Evolutionary conservation across 2,329 filamentous ascomycete species (phyloP).

Genomic region (Corynespora cassiicola): DNA sequence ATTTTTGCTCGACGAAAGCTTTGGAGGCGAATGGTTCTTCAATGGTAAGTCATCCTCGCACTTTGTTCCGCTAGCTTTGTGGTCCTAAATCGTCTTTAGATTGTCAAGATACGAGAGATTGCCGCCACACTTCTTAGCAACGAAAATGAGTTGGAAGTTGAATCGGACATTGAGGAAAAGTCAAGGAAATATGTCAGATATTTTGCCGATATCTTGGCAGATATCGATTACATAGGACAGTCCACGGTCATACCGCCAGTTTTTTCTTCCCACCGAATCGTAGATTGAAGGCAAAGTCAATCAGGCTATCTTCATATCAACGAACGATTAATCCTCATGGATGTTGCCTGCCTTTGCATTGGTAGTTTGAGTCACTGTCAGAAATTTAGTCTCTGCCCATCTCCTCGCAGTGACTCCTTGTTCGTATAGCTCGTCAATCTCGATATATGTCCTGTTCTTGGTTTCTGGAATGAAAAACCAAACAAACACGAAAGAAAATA

Average conservation of each 20-base stretch:
- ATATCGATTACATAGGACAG: slow-evolving; percentile 20
- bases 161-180: slow-evolving; percentile 16
- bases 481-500: slow-evolving; percentile 48
- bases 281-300: background rate
- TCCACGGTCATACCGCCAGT: slow-evolving; percentile 12
- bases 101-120: slow-evolving; percentile 24
- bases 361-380: slow-evolving; percentile 11
- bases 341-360: slow-evolving; percentile 2
- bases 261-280: slow-evolving; percentile 7
- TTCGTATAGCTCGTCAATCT: slow-evolving; percentile 22
- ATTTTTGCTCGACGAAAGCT: slow-evolving; percentile 17
- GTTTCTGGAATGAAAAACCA: slow-evolving; percentile 78
- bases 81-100: slow-evolving; percentile 4
- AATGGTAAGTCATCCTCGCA: slow-evolving; percentile 10
- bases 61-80: background rate
- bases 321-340: no score
- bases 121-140: slow-evolving; percentile 16
- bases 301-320: background rate
- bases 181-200: slow-evolving; percentile 15
- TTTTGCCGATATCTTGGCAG: slow-evolving; percentile 20
- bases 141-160: slow-evolving; percentile 10
- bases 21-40: slow-evolving; percentile 21
- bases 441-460: slow-evolving; percentile 62
- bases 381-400: slow-evolving; percentile 15
- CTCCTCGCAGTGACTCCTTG: slow-evolving; percentile 15